A percentile compares a stretch with the other conserved stretches of the same genome.
These are phyloP conservation scores for Eucalyptus rudis DNA, from an alignment of 345 rosid genomes.

Conservation along the genomic window DNA sequence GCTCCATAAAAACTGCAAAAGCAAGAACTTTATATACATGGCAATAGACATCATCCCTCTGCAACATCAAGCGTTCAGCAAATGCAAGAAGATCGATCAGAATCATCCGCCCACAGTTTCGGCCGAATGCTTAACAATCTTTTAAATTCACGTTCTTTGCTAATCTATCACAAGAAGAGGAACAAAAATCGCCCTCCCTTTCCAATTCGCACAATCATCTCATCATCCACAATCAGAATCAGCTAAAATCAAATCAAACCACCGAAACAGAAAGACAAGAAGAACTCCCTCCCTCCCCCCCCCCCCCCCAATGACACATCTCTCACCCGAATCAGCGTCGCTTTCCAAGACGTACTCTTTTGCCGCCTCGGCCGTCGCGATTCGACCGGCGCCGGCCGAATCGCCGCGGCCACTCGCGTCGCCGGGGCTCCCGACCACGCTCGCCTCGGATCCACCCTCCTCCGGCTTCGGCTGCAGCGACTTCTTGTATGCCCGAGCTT, in stretches of 20 bases:
- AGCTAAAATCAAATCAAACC: neutral
- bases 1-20: neutral
- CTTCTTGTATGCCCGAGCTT: slow-evolving; percentile 41
- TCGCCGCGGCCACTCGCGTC: neutral
- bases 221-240: neutral
- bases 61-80: neutral
- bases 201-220: neutral
- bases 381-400: slow-evolving; percentile 19
- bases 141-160: neutral
- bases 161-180: neutral
- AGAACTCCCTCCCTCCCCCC: neutral
- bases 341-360: slow-evolving; percentile 21
- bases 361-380: slow-evolving; percentile 28
- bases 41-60: neutral
- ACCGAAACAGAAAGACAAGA: neutral
- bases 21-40: neutral
- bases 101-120: neutral
- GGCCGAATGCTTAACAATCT: neutral
- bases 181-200: neutral
- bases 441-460: neutral
- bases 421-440: neutral
- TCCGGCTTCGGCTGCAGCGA: neutral
- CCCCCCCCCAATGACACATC: neutral
- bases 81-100: neutral
- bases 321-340: neutral